Evolutionary conservation across 345 rosid genomes (phyloP).

Genomic region (Dimocarpus longan): DNA sequence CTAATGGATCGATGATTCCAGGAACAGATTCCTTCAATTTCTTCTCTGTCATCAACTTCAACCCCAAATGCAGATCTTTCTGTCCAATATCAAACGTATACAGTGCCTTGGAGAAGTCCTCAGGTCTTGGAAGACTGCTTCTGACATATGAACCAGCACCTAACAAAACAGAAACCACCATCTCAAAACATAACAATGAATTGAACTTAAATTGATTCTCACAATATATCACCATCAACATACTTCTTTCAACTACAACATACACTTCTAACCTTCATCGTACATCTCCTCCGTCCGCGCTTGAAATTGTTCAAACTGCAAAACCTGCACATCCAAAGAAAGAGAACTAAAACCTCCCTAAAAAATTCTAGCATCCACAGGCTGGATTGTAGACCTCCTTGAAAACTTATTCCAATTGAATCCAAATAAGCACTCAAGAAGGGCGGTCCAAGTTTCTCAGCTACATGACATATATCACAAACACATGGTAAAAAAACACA

Average conservation of each 20-base stretch:
- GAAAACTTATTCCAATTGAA: constrained; percentile 41
- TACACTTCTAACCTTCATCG: constrained; percentile 25
- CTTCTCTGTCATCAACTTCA: constrained; percentile 28
- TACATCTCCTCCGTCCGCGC: constrained; percentile 23
- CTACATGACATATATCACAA: constrained; percentile 21
- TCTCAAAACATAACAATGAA: neutral
- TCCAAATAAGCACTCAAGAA: constrained; percentile 45
- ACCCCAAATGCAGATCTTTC: constrained; percentile 36
- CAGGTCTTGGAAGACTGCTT: constrained; percentile 23
- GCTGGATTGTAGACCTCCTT: constrained; percentile 44
- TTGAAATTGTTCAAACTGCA: constrained; percentile 37
- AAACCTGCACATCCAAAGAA: constrained; percentile 40
- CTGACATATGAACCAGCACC: constrained; percentile 23
- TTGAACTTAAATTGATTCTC: neutral
- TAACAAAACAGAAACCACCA: constrained; percentile 9
- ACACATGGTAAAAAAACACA: neutral
- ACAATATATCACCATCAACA: neutral
- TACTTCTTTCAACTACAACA: neutral
- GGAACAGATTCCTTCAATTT: constrained; percentile 28
- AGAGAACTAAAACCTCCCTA: constrained; percentile 47
- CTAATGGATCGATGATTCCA: constrained; percentile 20
- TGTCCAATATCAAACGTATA: constrained; percentile 48
- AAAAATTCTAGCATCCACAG: constrained; percentile 29
- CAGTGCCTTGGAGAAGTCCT: constrained; percentile 29
- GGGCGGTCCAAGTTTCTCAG: constrained; percentile 38